Evolutionary conservation across 441 rosid genomes (phyloP).

Genomic region (Kokia cookei): DNA sequence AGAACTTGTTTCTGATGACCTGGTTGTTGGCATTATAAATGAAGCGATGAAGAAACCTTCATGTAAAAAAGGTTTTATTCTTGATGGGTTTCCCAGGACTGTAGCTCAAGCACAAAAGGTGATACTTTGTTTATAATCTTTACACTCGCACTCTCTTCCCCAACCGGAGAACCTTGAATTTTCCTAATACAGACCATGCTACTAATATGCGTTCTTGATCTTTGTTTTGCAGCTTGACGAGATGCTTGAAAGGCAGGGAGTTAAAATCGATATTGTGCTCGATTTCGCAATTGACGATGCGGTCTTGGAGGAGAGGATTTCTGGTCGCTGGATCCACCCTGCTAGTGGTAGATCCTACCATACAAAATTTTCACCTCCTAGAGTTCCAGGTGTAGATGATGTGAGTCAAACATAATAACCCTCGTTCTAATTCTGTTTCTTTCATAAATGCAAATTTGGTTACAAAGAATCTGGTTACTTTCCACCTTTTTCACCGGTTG

Average conservation of each 20-base stretch:
- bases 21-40: conserved; percentile 91
- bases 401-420: conserved; percentile 34
- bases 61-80: conserved; percentile 95
- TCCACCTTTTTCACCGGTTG: not conserved
- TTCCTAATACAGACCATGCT: not conserved
- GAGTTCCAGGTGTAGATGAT: conserved; percentile 83
- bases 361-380: conserved; percentile 83
- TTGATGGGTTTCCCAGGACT: conserved; percentile 94
- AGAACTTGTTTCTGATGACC: conserved; percentile 92
- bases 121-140: not conserved
- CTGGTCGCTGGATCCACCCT: conserved; percentile 98
- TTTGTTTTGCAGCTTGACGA: conserved; percentile 71
- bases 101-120: conserved; percentile 94
- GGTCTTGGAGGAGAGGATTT: conserved; percentile 91
- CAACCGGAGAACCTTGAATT: not conserved
- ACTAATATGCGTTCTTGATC: not conserved
- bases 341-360: conserved; percentile 93
- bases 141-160: not conserved
- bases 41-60: conserved; percentile 93
- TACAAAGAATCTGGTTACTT: not conserved
- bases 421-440: not conserved
- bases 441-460: not conserved
- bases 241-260: conserved; percentile 80
- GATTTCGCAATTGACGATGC: conserved; percentile 89
- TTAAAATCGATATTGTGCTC: conserved; percentile 73